Conservation (phyloP, 306 rosid genomes). For the Cucumis melo region DNA sequence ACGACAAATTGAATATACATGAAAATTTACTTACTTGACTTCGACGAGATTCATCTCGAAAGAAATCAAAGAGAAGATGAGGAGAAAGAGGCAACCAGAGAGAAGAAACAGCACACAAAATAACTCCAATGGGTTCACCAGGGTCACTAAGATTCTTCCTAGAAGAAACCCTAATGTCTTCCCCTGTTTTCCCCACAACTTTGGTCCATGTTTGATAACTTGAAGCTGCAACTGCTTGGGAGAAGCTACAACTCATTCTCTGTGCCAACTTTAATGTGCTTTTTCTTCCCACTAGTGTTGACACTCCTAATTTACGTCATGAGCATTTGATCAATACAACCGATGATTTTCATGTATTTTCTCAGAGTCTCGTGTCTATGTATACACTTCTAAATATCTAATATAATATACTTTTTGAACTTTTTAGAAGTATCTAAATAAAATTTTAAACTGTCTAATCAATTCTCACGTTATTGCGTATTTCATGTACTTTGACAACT, state of each 20-base stretch:
- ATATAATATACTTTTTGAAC: no score
- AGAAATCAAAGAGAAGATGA: conserved; percentile 47
- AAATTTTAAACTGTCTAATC: no score
- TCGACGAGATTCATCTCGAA: conserved; percentile 65
- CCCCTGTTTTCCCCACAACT: conserved; percentile 67
- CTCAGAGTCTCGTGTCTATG: no score
- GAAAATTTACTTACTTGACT: conserved; percentile 48
- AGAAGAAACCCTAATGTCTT: conserved; percentile 71
- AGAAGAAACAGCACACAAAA: conserved; percentile 85
- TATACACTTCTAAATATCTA: no score
- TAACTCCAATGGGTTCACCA: conserved; percentile 79
- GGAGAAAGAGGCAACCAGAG: conserved; percentile 80
- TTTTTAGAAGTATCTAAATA: no score
- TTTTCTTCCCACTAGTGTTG: conserved; percentile 88
- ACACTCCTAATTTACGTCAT: conserved; percentile 30
- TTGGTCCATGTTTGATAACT: conserved; percentile 86
- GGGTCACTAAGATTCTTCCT: conserved; percentile 93
- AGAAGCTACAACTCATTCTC: conserved; percentile 72
- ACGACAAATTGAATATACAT: not conserved
- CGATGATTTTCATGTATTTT: no score
- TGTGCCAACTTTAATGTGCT: conserved; percentile 85
- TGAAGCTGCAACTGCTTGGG: conserved; percentile 78
- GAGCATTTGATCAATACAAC: no score
- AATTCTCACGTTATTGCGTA: no score
- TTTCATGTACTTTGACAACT: no score